Evolutionary conservation across 495 filamentous ascomycete species (phyloP).

Genomic region (Collariella sp.): DNA sequence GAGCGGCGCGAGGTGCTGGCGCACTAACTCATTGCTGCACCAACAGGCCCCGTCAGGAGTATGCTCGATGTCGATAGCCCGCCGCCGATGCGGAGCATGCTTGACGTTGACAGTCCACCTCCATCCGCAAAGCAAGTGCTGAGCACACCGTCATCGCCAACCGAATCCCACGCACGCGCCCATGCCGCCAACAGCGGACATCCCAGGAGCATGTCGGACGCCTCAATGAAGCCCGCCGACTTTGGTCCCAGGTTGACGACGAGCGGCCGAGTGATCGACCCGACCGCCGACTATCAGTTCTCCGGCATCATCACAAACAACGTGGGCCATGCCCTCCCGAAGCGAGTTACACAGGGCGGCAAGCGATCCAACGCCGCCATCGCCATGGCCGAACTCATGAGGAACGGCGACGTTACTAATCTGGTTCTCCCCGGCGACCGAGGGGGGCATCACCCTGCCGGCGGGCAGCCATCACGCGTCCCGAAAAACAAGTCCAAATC

Average conservation of each 20-base stretch:
- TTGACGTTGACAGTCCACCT: constrained; percentile 31
- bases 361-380: constrained; percentile 30
- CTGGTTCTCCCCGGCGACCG: constrained; percentile 37
- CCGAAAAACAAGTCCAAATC: constrained; percentile 54
- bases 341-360: constrained; percentile 35
- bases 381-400: constrained; percentile 45
- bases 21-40: constrained; percentile 22
- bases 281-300: constrained; percentile 45
- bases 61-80: constrained; percentile 50
- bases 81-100: constrained; percentile 33
- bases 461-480: constrained; percentile 31
- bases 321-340: constrained; percentile 34
- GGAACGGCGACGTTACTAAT: constrained; percentile 36
- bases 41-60: constrained; percentile 44
- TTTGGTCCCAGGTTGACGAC: constrained; percentile 31
- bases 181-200: constrained; percentile 22
- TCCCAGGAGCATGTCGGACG: constrained; percentile 46
- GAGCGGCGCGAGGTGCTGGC: constrained; percentile 63
- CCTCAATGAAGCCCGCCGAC: constrained; percentile 34
- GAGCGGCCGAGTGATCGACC: constrained; percentile 31
- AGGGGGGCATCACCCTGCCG: constrained; percentile 40
- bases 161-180: constrained; percentile 15
- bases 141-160: constrained; percentile 38
- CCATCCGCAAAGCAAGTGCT: constrained; percentile 20
- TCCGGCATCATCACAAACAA: constrained; percentile 42